A percentile compares a stretch with the other conserved stretches of the same genome.
Evolutionary conservation across 148 eudicot species (phyloP).

Genomic region (Bassia scoparia): DNA sequence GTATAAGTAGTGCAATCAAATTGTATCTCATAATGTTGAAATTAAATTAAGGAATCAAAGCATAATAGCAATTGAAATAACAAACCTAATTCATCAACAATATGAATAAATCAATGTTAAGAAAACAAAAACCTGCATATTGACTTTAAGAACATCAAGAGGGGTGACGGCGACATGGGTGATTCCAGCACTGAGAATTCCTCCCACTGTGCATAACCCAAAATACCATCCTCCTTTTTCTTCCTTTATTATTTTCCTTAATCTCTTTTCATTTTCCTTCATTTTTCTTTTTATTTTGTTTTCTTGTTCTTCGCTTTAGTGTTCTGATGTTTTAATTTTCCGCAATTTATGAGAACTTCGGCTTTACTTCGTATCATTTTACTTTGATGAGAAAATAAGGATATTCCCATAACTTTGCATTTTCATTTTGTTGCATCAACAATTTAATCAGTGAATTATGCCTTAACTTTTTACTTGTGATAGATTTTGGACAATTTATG

Average conservation of each 20-base stretch:
- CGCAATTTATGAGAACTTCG: not conserved
- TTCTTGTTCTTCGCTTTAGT: not conserved
- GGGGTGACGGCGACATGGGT: slow-evolving; percentile 61
- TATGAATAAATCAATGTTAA: not conserved
- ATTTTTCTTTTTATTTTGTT: not conserved
- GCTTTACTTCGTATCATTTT: no score
- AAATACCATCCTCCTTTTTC: slow-evolving; percentile 39
- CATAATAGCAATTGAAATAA: no score
- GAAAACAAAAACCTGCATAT: slow-evolving; percentile 45
- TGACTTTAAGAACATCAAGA: slow-evolving; percentile 63
- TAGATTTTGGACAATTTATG: no score
- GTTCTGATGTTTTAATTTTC: not conserved
- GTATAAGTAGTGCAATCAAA: no score
- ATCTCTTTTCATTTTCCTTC: slow-evolving; percentile 9
- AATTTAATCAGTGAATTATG: no score
- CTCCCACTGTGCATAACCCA: slow-evolving; percentile 50
- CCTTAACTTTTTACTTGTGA: no score
- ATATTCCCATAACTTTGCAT: no score
- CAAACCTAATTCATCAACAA: no score
- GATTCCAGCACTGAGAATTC: slow-evolving; percentile 57
- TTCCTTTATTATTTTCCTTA: slow-evolving; percentile 25
- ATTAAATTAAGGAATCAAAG: no score
- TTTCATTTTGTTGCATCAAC: no score
- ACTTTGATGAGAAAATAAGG: no score
- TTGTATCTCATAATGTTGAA: no score